Base-by-base conservation (phyloP, 2,329 filamentous ascomycete species). In the Aureobasidium sp. region DNA sequence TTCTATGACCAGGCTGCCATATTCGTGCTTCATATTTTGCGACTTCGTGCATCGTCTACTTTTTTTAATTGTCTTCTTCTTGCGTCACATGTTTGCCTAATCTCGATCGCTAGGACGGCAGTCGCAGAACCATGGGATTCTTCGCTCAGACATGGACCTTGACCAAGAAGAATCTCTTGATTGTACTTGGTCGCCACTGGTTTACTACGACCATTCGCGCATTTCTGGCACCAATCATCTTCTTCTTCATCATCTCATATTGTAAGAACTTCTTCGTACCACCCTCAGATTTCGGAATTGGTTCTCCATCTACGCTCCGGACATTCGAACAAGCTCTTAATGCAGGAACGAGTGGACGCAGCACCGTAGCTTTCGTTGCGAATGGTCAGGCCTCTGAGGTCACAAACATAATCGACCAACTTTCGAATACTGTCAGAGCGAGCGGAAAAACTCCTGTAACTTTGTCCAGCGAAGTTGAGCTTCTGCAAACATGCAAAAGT, bases 251-350 rank as follows among this genome's bases (percentile, higher is more conserved):
- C 61, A 65, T 72, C 31, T 62, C 69, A n/a, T 73, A 70, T 57
- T 87, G 90, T 17, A 87, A 89, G 67, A 92, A 92, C 72, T 84
- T 96, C 65, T 93, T 96, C 69, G 83, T 92, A 3, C 87, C 90
- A 0, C 87, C 89, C 1, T 87, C 88, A 0, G 77, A 81, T 3
- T 96, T 82, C 69, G 92, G 92, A 48, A 85, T 96, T 66, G 88
- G 87, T 48, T 71, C 79, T 0, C 73, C 84, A 0, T 77, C 75
- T 7, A 80, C 85, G 0, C 75, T 96, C 64, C 83, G 86, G 63
- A 82, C 83, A 12, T 80, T 96, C 20, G 70, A 79, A 37, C 77
- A 88, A 65, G 90, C 86, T 1, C 79, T 96, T 36, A 70, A 74
- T 22, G 76, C 77, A 29, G 84, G 86, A 2, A 75, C 76, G 17